Percentiles rank a stretch among this genome's conserved stretches.
Evolutionary conservation across 352 stramenopile species (phyloP).

Genomic region (Phytophthora chlamydospora): DNA sequence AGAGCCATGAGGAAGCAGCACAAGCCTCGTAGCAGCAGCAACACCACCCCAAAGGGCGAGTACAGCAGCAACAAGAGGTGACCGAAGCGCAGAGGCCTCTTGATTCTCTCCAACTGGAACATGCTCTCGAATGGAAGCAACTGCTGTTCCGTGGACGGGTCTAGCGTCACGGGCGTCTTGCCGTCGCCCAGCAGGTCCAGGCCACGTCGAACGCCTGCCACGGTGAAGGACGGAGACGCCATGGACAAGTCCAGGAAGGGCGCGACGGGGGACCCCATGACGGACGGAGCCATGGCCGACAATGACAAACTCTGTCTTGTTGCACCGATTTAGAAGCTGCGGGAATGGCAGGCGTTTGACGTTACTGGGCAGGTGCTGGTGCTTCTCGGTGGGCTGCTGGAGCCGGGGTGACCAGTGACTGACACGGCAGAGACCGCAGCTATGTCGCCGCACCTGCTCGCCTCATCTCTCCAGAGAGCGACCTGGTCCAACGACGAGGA

Average conservation of each 20-base stretch:
- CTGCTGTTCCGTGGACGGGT: conserved; percentile 40
- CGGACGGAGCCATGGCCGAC: conserved; percentile 23
- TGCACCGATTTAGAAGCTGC: conserved; percentile 13
- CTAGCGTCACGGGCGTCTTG: conserved; percentile 27
- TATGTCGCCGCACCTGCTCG: too few species aligned
- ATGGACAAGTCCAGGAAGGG: conserved; percentile 46
- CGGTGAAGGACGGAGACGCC: conserved; percentile 28
- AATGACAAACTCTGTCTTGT: neutral
- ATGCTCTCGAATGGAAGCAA: conserved; percentile 54
- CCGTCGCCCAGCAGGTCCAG: conserved; percentile 41
- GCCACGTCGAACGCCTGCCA: conserved; percentile 31
- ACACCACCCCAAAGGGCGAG: conserved; percentile 53
- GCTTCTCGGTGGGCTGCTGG: too few species aligned
- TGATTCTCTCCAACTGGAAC: conserved; percentile 78
- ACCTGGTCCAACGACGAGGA: too few species aligned
- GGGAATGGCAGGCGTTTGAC: conserved; percentile 8
- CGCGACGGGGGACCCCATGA: conserved; percentile 27
- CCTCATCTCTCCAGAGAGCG: too few species aligned
- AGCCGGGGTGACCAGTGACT: too few species aligned
- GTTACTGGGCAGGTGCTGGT: too few species aligned
- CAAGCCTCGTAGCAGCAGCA: conserved; percentile 49
- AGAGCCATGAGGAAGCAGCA: conserved; percentile 50
- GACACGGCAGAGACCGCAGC: too few species aligned
- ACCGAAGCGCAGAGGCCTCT: conserved; percentile 42
- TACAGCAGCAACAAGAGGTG: conserved; percentile 68